Evolutionary conservation across 2,329 filamentous ascomycete species (phyloP), one percentile per base, ranked within the genome.

Genomic region (Waltergamsia citrina): DNA sequence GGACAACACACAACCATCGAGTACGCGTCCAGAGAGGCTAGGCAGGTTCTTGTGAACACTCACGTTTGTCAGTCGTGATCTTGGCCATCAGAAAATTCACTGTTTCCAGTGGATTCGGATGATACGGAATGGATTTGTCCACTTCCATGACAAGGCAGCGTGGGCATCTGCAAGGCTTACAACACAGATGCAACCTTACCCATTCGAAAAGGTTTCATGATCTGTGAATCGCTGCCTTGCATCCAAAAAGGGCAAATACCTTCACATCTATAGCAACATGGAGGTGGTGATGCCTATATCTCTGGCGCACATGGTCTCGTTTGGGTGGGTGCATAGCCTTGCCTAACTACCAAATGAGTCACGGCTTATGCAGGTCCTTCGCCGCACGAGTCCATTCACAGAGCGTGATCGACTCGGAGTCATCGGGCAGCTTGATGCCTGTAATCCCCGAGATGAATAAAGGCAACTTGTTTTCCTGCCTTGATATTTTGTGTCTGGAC

Each of bases 381-480:
- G 8, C n/a, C 8, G 22, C 22, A 24, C 25, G 25, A 27, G 7
- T 27, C 25, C 7, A 27, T 15, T 15, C 6, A 27, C 25, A 12
- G 16, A 27, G 12, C 6, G 7, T 28, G 16, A 20, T 30, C 19
- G 20, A n/a, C n/a, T n/a, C n/a, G n/a, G n/a, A 29, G 29, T 32
- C 29, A 32, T 21, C 29, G 29, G 29, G 29, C 29, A 32, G 29
- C 29, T 21, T 22, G 29, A 17, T 35, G 33, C 33, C 33, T 35
- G 25, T 14, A 11, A n/a, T 8, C 14, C 15, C 9, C 29, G n/a
- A 18, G 3, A 18, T 24, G n/a, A 14, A 14, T 22, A 22, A 32
- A 27, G 25, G 25, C 12, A 15, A n/a, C 25, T 6, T 7, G 7
- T 6, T n/a, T 27, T 27, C 25, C 25, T 6, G n/a, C n/a, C n/a